Conservation (phyloP, 164 flowering plant genomes). For the Vitis cinerea region DNA sequence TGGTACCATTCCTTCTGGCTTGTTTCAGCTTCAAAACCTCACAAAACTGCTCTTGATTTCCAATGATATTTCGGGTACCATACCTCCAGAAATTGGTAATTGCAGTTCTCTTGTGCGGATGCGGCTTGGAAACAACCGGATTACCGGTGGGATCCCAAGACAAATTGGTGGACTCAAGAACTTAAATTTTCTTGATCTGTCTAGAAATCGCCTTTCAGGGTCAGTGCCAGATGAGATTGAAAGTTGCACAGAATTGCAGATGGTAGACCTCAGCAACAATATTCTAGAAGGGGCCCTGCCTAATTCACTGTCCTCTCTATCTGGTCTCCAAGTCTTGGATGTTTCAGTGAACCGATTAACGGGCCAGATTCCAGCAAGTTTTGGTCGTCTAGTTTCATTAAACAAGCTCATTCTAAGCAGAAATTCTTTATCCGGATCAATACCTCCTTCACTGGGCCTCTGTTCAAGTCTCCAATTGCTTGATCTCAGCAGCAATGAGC, state of each 20-base stretch:
- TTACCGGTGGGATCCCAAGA: conserved; percentile 63
- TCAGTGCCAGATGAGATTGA: conserved; percentile 70
- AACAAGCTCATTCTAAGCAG: conserved; percentile 48
- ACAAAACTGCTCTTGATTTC: conserved; percentile 76
- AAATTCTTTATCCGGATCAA: conserved; percentile 53
- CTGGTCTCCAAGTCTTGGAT: conserved; percentile 65
- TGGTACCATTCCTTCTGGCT: conserved; percentile 61
- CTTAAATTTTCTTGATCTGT: conserved; percentile 71
- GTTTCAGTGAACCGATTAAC: conserved; percentile 48
- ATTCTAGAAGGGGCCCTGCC: conserved; percentile 60
- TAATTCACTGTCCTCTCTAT: conserved; percentile 48
- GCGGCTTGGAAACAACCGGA: conserved; percentile 62
- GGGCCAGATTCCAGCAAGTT: conserved; percentile 59
- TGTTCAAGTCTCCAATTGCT: conserved; percentile 68
- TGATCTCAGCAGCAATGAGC: conserved; percentile 65
- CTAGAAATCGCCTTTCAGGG: conserved; percentile 62
- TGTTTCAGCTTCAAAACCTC: conserved; percentile 67
- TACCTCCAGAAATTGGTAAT: conserved; percentile 70
- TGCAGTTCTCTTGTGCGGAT: conserved; percentile 65
- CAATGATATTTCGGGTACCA: conserved; percentile 73
- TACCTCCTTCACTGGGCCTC: conserved; percentile 54
- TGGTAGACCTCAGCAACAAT: conserved; percentile 67
- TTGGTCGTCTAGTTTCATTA: conserved; percentile 56
- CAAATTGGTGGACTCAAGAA: conserved; percentile 57
- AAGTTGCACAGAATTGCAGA: conserved; percentile 50